These are phyloP conservation scores for Begonia loranthoides DNA, from an alignment of 306 rosid species.

Conservation along the genomic window DNA sequence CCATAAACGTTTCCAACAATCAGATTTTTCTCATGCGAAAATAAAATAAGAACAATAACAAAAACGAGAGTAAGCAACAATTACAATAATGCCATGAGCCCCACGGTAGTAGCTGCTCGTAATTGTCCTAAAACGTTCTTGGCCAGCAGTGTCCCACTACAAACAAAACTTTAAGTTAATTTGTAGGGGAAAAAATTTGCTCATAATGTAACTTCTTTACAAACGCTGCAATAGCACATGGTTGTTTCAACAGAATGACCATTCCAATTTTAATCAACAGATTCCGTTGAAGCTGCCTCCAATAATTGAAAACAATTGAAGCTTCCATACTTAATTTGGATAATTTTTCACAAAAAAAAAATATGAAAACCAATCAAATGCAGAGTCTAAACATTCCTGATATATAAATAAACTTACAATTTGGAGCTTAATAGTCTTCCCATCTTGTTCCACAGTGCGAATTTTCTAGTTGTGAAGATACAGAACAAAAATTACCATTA, in stretches of 20 bases:
- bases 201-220: neutral
- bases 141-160: constrained; percentile 99
- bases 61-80: constrained; percentile 2
- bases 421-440: constrained; percentile 90
- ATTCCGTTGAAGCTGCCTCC: too few species aligned
- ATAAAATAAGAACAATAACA: neutral
- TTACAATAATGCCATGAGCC: constrained; percentile 97
- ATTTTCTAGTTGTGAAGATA: constrained; percentile 49
- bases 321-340: too few species aligned
- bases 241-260: neutral
- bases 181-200: neutral
- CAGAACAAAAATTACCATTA: neutral
- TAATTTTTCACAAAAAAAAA: too few species aligned
- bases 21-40: constrained; percentile 10
- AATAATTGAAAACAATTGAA: too few species aligned
- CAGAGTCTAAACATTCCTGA: neutral
- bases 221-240: neutral
- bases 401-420: constrained; percentile 48
- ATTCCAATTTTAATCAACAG: too few species aligned
- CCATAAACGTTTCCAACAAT: constrained; percentile 6
- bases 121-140: constrained; percentile 97
- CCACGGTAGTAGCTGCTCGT: constrained; percentile 99
- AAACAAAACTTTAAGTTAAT: constrained; percentile 9
- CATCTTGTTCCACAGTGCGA: constrained; percentile 82
- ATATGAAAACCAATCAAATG: neutral